Evolutionary conservation across 2,329 filamentous ascomycete genomes (phyloP).

Genomic region (Lachnum nothofagi): DNA sequence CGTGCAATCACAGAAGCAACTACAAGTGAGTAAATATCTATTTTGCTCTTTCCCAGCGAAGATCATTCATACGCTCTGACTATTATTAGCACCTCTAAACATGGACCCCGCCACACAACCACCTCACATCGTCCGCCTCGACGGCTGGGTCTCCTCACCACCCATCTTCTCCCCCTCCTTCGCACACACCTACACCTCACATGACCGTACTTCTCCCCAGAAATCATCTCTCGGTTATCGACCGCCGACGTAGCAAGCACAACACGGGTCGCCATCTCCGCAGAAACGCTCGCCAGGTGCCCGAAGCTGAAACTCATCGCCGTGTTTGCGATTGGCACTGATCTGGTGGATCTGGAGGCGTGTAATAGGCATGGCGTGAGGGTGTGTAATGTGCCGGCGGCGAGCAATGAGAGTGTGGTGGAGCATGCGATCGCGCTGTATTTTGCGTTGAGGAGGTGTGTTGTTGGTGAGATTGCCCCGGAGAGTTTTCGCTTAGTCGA

Average conservation of each 20-base stretch:
- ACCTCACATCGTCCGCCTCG: constrained; percentile 23
- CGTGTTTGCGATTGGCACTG: constrained; percentile 36
- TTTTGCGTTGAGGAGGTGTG: constrained; percentile 35
- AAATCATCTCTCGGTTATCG: constrained; percentile 30
- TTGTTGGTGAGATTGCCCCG: constrained; percentile 22
- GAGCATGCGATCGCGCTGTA: constrained; percentile 29
- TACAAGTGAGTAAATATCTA: no score
- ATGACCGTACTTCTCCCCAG: constrained; percentile 10
- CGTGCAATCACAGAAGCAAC: no score
- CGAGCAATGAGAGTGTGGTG: constrained; percentile 35
- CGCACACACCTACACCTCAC: constrained; percentile 19
- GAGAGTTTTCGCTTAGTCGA: background rate
- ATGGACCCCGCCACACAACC: background rate
- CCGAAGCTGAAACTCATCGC: constrained; percentile 34
- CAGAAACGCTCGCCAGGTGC: constrained; percentile 26
- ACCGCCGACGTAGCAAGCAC: constrained; percentile 37
- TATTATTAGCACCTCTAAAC: background rate
- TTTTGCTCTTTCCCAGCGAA: no score
- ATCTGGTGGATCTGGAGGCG: constrained; percentile 35
- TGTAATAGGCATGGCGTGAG: constrained; percentile 33
- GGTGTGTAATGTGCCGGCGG: constrained; percentile 36
- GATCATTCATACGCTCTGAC: no score
- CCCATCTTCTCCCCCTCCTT: constrained; percentile 20
- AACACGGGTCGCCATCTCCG: constrained; percentile 32
- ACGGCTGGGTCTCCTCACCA: constrained; percentile 15